These are phyloP conservation scores for Ceratocystis ficicola DNA, from an alignment of 2,329 filamentous ascomycete species.

Conservation along the genomic window DNA sequence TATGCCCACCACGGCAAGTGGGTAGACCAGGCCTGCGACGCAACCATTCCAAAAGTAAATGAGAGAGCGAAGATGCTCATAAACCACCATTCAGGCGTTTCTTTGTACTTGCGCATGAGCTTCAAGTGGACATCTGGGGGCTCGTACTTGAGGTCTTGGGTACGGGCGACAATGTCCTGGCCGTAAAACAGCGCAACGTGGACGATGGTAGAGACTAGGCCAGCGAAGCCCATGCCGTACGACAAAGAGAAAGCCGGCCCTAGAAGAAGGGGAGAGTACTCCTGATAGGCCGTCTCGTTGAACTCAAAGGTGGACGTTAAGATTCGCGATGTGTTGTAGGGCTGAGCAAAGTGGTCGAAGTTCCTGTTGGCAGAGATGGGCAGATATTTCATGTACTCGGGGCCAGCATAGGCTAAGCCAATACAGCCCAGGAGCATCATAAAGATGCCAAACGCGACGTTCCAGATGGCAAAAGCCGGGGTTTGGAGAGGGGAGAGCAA, in stretches of 20 bases:
- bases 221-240: slow-evolving; percentile 47
- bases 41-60: slow-evolving; percentile 37
- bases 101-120: slow-evolving; percentile 45
- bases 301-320: slow-evolving; percentile 45
- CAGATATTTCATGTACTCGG: slow-evolving; percentile 47
- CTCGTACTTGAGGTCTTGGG: slow-evolving; percentile 29
- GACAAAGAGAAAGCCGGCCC: slow-evolving; percentile 43
- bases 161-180: slow-evolving; percentile 33
- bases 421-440: slow-evolving; percentile 48
- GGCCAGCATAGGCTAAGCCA: slow-evolving; percentile 45
- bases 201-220: slow-evolving; percentile 41
- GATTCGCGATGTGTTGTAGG: slow-evolving; percentile 50
- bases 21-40: slow-evolving; percentile 30
- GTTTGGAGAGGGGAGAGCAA: slow-evolving; percentile 39
- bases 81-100: slow-evolving; percentile 49
- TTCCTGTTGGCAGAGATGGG: slow-evolving; percentile 44
- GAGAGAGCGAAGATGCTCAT: slow-evolving; percentile 35
- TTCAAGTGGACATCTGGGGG: slow-evolving; percentile 41
- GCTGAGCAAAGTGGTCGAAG: slow-evolving; percentile 50
- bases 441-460: slow-evolving; percentile 41
- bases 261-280: slow-evolving; percentile 46
- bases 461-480: slow-evolving; percentile 45
- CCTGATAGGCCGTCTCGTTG: slow-evolving; percentile 47
- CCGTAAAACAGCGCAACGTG: slow-evolving; percentile 44
- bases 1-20: slow-evolving; percentile 36